Percentiles rank a stretch among this genome's conserved stretches.
Conservation (phyloP, 371 early-diverging fungal genomes). For the Mortierella sp. region DNA sequence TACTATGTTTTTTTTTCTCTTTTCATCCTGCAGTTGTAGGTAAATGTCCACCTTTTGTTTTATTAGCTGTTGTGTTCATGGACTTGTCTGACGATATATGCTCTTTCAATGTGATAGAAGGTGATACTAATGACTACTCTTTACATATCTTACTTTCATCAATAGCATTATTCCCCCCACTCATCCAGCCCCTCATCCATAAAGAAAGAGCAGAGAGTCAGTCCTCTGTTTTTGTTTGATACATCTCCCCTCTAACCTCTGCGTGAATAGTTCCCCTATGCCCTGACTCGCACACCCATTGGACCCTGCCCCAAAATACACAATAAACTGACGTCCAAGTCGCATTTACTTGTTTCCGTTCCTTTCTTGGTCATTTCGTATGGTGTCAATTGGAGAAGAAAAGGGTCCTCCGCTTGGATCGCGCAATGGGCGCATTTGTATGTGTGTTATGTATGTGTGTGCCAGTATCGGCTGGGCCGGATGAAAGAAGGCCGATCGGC, state of each 20-base stretch:
- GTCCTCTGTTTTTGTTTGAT: conserved; percentile 12
- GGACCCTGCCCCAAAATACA: background rate
- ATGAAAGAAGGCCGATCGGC: background rate
- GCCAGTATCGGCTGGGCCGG: background rate
- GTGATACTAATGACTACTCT: background rate
- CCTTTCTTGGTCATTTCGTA: background rate
- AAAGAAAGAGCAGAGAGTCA: conserved; percentile 15
- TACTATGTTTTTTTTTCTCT: conserved; percentile 1
- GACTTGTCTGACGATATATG: too few relatives aligned
- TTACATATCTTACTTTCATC: background rate
- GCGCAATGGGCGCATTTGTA: background rate
- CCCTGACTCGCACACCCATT: conserved; percentile 12
- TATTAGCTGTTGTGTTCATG: background rate
- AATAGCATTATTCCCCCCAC: conserved; percentile 5
- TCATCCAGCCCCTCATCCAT: background rate
- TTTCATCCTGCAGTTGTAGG: conserved; percentile 34
- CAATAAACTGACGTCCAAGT: conserved; percentile 9
- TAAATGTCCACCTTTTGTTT: conserved; percentile 15
- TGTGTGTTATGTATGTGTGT: background rate
- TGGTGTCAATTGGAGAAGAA: background rate
- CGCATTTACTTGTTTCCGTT: background rate
- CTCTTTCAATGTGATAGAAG: background rate
- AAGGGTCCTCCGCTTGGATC: too few relatives aligned
- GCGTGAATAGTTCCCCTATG: background rate
- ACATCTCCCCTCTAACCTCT: conserved; percentile 5